Base-by-base conservation (phyloP, 495 filamentous ascomycete species). In the Lasiosphaeria ovina region DNA sequence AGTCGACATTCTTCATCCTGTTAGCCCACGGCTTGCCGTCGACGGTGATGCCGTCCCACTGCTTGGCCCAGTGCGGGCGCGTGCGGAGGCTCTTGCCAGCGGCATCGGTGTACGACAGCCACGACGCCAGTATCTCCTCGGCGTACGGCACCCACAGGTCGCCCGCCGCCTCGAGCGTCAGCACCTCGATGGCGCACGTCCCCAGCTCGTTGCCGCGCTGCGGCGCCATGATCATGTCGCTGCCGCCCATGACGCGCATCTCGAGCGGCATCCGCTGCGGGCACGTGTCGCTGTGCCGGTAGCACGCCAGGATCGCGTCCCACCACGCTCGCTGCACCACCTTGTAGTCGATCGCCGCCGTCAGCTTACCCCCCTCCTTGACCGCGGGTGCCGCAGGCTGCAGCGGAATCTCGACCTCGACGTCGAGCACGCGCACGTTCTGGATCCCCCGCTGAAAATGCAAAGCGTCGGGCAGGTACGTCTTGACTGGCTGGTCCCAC, bases 11-110 rank as follows among this genome's bases (percentile, higher is more conserved):
- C 61, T 75, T 80, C 35, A 82, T 58, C 44, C 77, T 75, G 54
- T 75, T 57, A 3, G 65, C 57, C 63, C 72, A 71, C 2, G 69
- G 70, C 32, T 34, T 62, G 0, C 70, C 72, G 7, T 64, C 54
- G 14, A 71, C 68, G 8, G 62, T 70, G 38, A 74, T 62, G 6
- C 33, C 69, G 31, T 69, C 65, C 81, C 81, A 83, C 58, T 83
- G 79, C 66, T 84, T 84, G 0, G 81, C 81, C 81, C 79, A 82
- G 62, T 84, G 81, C 11, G 81, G 81, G 6, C 81, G 59, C 17
- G 76, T 72, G 45, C 79, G 75, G 42, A 77, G 54, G 42, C 62
- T 58, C 10, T 61, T 57, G 0, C 70, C 72, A 11, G 70, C 51
- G 0, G 40, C 55, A 14, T 71, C 74, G 9, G 62, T 71, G 57